phyloP scores from a whole-genome alignment of 2,329 filamentous ascomycete species.

The Arthrobotrys sinensis region DNA sequence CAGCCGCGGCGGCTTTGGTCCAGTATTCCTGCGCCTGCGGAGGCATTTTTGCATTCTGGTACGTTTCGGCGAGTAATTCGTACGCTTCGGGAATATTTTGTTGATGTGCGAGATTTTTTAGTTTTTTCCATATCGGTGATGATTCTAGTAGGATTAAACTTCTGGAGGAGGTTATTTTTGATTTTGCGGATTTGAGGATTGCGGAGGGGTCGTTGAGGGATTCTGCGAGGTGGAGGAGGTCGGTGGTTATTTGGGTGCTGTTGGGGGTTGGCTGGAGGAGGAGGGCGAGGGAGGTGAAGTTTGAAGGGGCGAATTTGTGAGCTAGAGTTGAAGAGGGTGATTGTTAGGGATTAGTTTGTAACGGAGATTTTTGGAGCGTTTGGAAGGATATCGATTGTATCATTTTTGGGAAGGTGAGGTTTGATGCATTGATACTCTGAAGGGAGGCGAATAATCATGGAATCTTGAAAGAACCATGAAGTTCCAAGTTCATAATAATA shows the following conservation, averaged over 20 bases:
- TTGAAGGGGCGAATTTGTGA: slow-evolving; percentile 47
- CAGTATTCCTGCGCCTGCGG: slow-evolving; percentile 27
- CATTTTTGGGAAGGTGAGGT: no score
- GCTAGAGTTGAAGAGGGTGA: neutral
- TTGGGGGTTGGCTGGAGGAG: slow-evolving; percentile 19
- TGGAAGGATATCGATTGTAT: neutral
- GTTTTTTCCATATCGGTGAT: slow-evolving; percentile 25
- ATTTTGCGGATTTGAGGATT: slow-evolving; percentile 38
- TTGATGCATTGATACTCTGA: no score
- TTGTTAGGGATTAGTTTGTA: neutral
- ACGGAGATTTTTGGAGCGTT: neutral
- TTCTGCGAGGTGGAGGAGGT: slow-evolving; percentile 45
- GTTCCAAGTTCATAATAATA: no score
- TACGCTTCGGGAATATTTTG: slow-evolving; percentile 36
- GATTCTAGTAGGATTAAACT: slow-evolving; percentile 14
- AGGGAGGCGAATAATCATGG: no score
- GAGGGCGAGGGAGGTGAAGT: slow-evolving; percentile 47
- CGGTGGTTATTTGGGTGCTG: neutral
- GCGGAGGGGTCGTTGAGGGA: slow-evolving; percentile 51
- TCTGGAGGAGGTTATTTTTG: slow-evolving; percentile 5
- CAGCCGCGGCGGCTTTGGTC: slow-evolving; percentile 40
- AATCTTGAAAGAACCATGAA: no score
- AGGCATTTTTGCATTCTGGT: slow-evolving; percentile 5
- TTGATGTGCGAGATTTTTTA: slow-evolving; percentile 13
- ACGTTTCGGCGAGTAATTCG: slow-evolving; percentile 45